Percentiles rank a stretch among this genome's conserved stretches.
Conservation (phyloP, 2,329 filamentous ascomycete species). For the Zarea fungicola region DNA sequence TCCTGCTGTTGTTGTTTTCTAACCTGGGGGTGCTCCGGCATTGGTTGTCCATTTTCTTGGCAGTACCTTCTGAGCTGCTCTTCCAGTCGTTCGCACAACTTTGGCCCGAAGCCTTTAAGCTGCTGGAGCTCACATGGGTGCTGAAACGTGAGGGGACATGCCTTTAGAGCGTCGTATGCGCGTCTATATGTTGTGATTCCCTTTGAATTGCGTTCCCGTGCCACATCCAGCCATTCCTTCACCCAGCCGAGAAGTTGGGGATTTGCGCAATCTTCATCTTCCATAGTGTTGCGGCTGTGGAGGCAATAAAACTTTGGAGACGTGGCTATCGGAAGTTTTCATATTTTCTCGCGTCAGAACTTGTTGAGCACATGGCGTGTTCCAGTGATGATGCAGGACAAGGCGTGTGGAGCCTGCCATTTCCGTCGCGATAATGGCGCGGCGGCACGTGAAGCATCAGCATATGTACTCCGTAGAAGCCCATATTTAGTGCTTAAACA, state of each 20-base stretch:
- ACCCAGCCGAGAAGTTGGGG: slow-evolving; percentile 68
- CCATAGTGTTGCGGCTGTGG: neutral
- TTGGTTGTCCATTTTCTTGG: slow-evolving; percentile 59
- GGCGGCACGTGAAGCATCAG: slow-evolving; percentile 9
- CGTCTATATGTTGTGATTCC: slow-evolving; percentile 67
- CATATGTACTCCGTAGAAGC: no score
- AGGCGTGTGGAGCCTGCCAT: slow-evolving; percentile 2
- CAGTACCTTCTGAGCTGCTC: slow-evolving; percentile 57
- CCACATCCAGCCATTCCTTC: slow-evolving; percentile 70
- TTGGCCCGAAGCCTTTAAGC: slow-evolving; percentile 69
- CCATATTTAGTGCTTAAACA: no score
- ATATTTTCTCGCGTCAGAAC: no score
- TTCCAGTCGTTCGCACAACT: slow-evolving; percentile 64
- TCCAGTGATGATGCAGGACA: neutral
- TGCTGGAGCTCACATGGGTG: slow-evolving; percentile 70
- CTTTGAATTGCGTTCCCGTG: slow-evolving; percentile 64
- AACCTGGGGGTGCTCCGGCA: slow-evolving; percentile 54
- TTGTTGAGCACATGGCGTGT: no score
- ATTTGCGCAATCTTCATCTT: slow-evolving; percentile 45
- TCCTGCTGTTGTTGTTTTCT: slow-evolving; percentile 33
- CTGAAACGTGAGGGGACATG: slow-evolving; percentile 63
- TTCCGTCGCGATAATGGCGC: neutral
- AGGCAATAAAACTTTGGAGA: neutral
- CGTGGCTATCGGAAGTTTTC: no score
- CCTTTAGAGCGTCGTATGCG: slow-evolving; percentile 71